phyloP scores from a whole-genome alignment of 2,329 filamentous ascomycete genomes.

The Colletotrichum nymphaeae region DNA sequence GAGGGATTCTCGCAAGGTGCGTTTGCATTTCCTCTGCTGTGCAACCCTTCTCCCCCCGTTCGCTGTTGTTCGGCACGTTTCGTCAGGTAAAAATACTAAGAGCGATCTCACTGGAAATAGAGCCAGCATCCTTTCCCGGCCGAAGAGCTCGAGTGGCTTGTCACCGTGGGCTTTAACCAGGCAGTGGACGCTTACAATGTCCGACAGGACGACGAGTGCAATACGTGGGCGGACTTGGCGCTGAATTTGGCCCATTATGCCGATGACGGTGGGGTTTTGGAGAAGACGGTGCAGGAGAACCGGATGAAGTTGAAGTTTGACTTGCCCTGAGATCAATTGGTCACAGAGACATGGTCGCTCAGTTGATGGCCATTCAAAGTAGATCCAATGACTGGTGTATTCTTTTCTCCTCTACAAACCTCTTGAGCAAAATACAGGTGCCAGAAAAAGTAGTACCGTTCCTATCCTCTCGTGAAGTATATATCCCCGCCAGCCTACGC shows the following conservation, averaged over 20 bases:
- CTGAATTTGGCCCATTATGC: slow-evolving; percentile 70
- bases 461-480: not conserved
- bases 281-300: slow-evolving; percentile 14
- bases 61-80: slow-evolving; percentile 1
- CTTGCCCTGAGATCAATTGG: not conserved
- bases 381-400: not conserved
- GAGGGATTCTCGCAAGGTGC: slow-evolving; percentile 60
- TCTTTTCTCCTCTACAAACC: not conserved
- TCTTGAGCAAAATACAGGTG: not conserved
- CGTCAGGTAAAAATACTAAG: too few relatives aligned
- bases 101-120: slow-evolving; percentile 40
- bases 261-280: slow-evolving; percentile 62
- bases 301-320: slow-evolving; percentile 18
- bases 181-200: slow-evolving; percentile 73
- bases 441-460: not conserved
- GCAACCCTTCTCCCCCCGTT: not conserved
- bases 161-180: slow-evolving; percentile 75
- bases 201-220: slow-evolving; percentile 65
- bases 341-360: too few relatives aligned
- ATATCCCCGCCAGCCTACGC: not conserved
- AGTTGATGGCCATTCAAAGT: not conserved
- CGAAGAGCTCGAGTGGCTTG: slow-evolving; percentile 82
- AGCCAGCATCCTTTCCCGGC: slow-evolving; percentile 66
- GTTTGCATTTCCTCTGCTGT: slow-evolving; percentile 25
- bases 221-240: slow-evolving; percentile 72